Percentiles rank a stretch among this genome's conserved stretches.
Evolutionary conservation across 768 basidiomycete genomes (phyloP).

Genomic region (Lactarius sanguifluus): DNA sequence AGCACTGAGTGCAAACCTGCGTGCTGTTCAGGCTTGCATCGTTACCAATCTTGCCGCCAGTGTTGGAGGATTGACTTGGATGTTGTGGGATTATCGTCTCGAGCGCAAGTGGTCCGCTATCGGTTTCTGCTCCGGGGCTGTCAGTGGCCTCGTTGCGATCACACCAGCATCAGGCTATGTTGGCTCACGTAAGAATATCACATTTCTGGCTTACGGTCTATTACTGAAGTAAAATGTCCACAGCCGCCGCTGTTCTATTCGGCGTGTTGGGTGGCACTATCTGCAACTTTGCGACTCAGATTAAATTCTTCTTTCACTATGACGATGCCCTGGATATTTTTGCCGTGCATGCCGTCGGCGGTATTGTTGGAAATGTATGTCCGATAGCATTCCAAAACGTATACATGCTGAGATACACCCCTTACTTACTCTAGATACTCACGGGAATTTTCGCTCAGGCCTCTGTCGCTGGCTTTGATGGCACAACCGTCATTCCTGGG

Average conservation of each 20-base stretch:
- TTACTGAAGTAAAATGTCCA: conserved; percentile 17
- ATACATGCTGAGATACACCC: not conserved
- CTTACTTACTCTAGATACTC: conserved; percentile 36
- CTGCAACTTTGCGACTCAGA: conserved; percentile 95
- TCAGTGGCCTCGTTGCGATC: conserved; percentile 86
- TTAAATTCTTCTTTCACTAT: conserved; percentile 78
- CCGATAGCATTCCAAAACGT: not conserved
- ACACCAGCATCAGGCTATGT: conserved; percentile 85
- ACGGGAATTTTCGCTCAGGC: conserved; percentile 36
- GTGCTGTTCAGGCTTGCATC: conserved; percentile 86
- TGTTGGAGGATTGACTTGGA: conserved; percentile 89
- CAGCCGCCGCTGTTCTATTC: conserved; percentile 80
- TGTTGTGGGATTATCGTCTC: conserved; percentile 92
- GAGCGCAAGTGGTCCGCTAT: conserved; percentile 93
- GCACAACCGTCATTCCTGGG: conserved; percentile 43
- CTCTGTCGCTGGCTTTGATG: conserved; percentile 48
- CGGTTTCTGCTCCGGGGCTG: conserved; percentile 94
- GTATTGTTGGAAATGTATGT: conserved; percentile 65
- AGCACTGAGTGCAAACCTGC: conserved; percentile 84
- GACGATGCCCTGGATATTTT: conserved; percentile 91
- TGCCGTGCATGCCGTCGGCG: conserved; percentile 79
- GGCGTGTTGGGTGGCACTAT: conserved; percentile 80
- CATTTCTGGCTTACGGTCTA: not conserved
- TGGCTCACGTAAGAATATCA: conserved; percentile 57
- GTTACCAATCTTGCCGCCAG: conserved; percentile 91